Evolutionary conservation across 352 stramenopile genomes (phyloP).

Genomic region (Aphanomyces invadans): DNA sequence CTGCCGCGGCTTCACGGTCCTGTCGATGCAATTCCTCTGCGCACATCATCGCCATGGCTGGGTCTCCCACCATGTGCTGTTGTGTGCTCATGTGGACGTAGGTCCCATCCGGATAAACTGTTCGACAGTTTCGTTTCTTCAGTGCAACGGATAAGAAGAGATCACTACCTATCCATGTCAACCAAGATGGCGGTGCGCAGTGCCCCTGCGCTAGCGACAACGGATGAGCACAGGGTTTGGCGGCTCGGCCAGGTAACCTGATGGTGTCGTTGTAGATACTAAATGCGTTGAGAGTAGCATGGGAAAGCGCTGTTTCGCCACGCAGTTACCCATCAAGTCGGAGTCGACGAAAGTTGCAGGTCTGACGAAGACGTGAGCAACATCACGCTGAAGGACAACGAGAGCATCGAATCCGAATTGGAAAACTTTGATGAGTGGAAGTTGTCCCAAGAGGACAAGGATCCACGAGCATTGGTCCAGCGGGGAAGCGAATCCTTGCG

Average conservation of each 20-base stretch:
- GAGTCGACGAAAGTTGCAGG: constrained; percentile 25
- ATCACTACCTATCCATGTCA: background rate
- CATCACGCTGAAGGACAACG: constrained; percentile 38
- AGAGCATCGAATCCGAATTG: constrained; percentile 52
- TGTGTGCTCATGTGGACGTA: no score
- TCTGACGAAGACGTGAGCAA: constrained; percentile 33
- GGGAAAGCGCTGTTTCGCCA: constrained; percentile 45
- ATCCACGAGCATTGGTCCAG: constrained; percentile 35
- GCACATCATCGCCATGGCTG: no score
- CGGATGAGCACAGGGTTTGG: background rate
- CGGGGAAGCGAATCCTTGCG: background rate
- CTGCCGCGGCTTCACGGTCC: no score
- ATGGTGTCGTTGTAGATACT: background rate
- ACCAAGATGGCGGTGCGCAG: background rate
- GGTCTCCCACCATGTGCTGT: no score
- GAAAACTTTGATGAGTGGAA: constrained; percentile 49
- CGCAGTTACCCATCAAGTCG: constrained; percentile 39
- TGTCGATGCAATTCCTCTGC: no score
- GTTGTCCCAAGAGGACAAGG: constrained; percentile 27
- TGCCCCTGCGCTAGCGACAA: background rate
- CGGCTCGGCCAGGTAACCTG: constrained; percentile 3
- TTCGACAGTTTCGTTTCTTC: background rate
- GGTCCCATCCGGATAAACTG: background rate
- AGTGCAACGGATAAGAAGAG: background rate
- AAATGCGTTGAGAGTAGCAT: constrained; percentile 29